Evolutionary conservation across 129 eudicot species (phyloP).

Genomic region (Chrysanthemum lavandulifolium): DNA sequence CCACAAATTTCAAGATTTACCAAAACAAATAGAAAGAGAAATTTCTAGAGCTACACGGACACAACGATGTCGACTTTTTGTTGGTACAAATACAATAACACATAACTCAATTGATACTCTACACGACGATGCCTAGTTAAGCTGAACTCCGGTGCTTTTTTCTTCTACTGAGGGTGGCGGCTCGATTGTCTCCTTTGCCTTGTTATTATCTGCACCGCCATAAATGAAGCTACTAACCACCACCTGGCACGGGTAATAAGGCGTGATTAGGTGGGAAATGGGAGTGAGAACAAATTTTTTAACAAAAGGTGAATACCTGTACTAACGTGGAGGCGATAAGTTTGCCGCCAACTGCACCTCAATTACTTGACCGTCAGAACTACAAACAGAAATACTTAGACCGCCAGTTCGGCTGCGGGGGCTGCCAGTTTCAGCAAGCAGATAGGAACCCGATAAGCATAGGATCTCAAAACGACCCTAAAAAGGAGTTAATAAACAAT

Average conservation of each 20-base stretch:
- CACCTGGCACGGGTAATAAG: slow-evolving; percentile 44
- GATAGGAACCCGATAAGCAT: slow-evolving; percentile 87
- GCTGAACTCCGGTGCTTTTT: slow-evolving; percentile 36
- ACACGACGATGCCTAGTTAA: slow-evolving; percentile 31
- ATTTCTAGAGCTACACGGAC: slow-evolving; percentile 29
- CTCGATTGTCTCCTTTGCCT: slow-evolving; percentile 46
- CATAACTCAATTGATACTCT: slow-evolving; percentile 32
- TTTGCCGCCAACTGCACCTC: slow-evolving; percentile 89
- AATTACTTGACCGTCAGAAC: slow-evolving; percentile 80
- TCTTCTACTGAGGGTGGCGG: slow-evolving; percentile 44
- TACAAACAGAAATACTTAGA: slow-evolving; percentile 76
- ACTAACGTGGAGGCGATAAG: slow-evolving; percentile 74
- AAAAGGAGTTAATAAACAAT: slow-evolving; percentile 9
- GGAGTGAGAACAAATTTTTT: background rate
- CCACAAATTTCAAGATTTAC: background rate
- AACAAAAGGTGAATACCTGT: slow-evolving; percentile 66
- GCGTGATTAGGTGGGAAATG: background rate
- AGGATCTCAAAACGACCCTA: slow-evolving; percentile 93
- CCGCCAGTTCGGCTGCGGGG: slow-evolving; percentile 84
- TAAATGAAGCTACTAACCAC: slow-evolving; percentile 81
- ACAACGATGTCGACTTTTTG: slow-evolving; percentile 17
- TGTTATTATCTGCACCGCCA: slow-evolving; percentile 32
- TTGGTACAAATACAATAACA: slow-evolving; percentile 44
- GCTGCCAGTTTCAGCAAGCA: slow-evolving; percentile 73
- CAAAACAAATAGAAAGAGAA: slow-evolving; percentile 10